These are phyloP conservation scores for Chlorella sp. DNA, from an alignment of 139 green algal genomes.

Conservation along the genomic window DNA sequence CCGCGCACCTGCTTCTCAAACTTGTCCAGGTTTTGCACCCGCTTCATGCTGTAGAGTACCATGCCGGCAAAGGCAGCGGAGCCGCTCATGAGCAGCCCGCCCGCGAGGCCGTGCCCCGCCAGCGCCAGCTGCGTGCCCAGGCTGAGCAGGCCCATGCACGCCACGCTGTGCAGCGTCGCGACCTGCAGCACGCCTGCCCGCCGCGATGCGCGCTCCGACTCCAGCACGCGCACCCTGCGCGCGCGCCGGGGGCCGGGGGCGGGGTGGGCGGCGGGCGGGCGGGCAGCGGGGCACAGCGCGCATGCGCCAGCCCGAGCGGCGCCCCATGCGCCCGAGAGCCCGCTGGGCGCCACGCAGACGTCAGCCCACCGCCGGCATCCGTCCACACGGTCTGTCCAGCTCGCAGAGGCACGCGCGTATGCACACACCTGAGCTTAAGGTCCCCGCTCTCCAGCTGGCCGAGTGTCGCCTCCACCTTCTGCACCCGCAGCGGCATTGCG, in stretches of 20 bases:
- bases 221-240: slow-evolving; percentile 65
- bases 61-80: slow-evolving; percentile 57
- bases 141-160: slow-evolving; percentile 64
- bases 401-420: not conserved
- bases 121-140: slow-evolving; percentile 67
- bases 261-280: not conserved
- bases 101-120: slow-evolving; percentile 22
- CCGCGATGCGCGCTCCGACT: slow-evolving; percentile 71
- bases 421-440: slow-evolving; percentile 58
- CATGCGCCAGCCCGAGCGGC: too few species aligned
- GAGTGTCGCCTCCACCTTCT: slow-evolving; percentile 62
- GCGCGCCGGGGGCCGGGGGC: not conserved
- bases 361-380: not conserved
- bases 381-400: not conserved
- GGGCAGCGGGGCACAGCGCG: too few species aligned
- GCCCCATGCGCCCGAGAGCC: too few species aligned
- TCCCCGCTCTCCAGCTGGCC: slow-evolving; percentile 66
- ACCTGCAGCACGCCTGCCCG: slow-evolving; percentile 57
- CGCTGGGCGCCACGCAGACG: not conserved
- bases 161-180: slow-evolving; percentile 68
- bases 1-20: slow-evolving; percentile 87
- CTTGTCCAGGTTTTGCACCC: slow-evolving; percentile 79
- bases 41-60: slow-evolving; percentile 48
- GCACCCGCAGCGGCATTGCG: slow-evolving; percentile 71
- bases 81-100: slow-evolving; percentile 32